Evolutionary conservation across 768 basidiomycete species (phyloP), one percentile per base, ranked within the genome.

Genomic region (Mycena galopus): DNA sequence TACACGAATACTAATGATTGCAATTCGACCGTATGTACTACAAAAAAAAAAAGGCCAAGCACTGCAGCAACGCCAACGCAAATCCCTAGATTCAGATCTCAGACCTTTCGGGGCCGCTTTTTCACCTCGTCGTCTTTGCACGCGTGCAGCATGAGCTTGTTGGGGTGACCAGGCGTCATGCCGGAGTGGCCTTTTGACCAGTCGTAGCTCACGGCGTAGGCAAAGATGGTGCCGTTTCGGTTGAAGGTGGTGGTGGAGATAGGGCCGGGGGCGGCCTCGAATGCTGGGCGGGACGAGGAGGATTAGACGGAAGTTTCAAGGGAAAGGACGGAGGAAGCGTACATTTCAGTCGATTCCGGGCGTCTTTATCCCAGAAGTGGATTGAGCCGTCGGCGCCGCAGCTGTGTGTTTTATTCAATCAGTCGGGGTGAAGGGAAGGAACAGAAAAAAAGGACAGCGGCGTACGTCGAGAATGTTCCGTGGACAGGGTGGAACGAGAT

Each of bases 321-420:
- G 42, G 19, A 55, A 32, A 10, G 78, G 17, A 72, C 74, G 63
- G 62, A 21, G 21, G 16, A 50, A 14, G 47, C 88, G 58, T 75
- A 96, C 96, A 91, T 85, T 97, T 98, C 84, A 98, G 88, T 47
- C 97, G 92, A 9, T 94, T 96, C 69, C 96, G 92, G 10, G 94
- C 92, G 76, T 97, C 94, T 83, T 96, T 96, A 82, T 98, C 96
- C 96, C 96, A 97, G 81, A 94, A 95, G 87, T 95, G 93, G 79
- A 96, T 92, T 3, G 93, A 93, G 23, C 95, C 95, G 75, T 96
- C 95, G 51, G 93, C 88, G 12, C 93, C 93, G 93, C 63, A 69
- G 33, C 67, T 59, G n/a, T 11, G 19, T 29, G 72, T 78, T 77
- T n/a, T 80, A 32, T 8, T 59, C 76, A 64, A 75, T 67, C 47